Percentiles rank a stretch among this genome's conserved stretches.
Conservation (phyloP, 441 rosid species). For the Erodium texanum region DNA sequence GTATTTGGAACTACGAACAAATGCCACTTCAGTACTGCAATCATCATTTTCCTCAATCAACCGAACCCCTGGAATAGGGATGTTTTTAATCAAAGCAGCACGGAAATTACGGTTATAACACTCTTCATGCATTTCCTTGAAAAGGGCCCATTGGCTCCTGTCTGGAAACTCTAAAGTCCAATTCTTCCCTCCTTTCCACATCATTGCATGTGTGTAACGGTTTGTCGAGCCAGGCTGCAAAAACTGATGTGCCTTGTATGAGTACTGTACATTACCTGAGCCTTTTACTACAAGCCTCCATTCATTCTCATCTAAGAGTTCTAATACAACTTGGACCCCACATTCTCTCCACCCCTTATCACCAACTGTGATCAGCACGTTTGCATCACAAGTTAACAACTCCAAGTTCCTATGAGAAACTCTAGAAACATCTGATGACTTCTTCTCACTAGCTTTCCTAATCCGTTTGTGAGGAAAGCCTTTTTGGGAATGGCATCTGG, state of each 20-base stretch:
- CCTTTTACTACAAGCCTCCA: slow-evolving; percentile 83
- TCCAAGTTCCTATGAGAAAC: slow-evolving; percentile 55
- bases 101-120: slow-evolving; percentile 71
- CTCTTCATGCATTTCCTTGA: slow-evolving; percentile 97
- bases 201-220: slow-evolving; percentile 92
- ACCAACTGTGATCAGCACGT: slow-evolving; percentile 57
- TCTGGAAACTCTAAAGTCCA: slow-evolving; percentile 87
- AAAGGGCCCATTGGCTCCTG: slow-evolving; percentile 80
- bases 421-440: slow-evolving; percentile 42
- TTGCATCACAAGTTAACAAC: slow-evolving; percentile 58
- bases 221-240: slow-evolving; percentile 89
- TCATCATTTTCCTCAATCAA: slow-evolving; percentile 57
- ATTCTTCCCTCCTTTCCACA: slow-evolving; percentile 98
- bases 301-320: slow-evolving; percentile 74
- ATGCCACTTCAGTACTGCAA: slow-evolving; percentile 34
- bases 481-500: slow-evolving; percentile 44
- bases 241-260: slow-evolving; percentile 83
- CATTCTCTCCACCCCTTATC: slow-evolving; percentile 89
- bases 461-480: slow-evolving; percentile 60
- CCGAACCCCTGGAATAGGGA: slow-evolving; percentile 85
- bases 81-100: slow-evolving; percentile 74
- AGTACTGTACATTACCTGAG: slow-evolving; percentile 51
- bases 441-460: slow-evolving; percentile 67
- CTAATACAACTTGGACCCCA: slow-evolving; percentile 61
- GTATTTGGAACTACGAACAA: slow-evolving; percentile 53